Base-by-base conservation (phyloP, 352 stramenopile genomes). In the Pythium apleroticum region DNA sequence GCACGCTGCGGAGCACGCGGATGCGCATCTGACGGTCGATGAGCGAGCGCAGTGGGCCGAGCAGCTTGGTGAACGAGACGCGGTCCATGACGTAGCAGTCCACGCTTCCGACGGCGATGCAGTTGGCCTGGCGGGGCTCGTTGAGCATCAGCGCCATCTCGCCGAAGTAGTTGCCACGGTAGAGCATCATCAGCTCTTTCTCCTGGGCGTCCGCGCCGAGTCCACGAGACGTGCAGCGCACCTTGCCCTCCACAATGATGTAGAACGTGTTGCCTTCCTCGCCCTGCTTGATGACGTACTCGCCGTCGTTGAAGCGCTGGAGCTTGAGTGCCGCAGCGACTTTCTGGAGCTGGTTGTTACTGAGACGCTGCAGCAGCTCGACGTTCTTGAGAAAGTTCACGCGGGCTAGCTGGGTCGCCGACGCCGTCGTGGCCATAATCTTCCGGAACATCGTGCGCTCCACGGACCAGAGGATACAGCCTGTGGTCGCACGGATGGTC, bases 221-320 rank as follows among this genome's bases (percentile, higher is more conserved):
- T 9, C 73, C 63, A 10, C 78, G 69, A 19, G 84, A 86, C 27
- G 84, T 91, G 77, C 86, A 94, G 20, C 75, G 74, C 25, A 98
- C 90, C 24, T 83, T 91, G 62, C 97, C 97, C 61, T 98, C 89
- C 27, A 97, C 90, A 27, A 99, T 95, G 72, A 99, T 98, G 83
- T 98, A 99, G 73, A 99, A 99, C 10, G 97, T 95, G 73, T 98
- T 92, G 66, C 97, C 97, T 59, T 95, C 82, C 3, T 98, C 91
- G 31, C 96, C 97, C 73, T 98, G 96, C 4, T 77, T 80, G 59
- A 99, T 97, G 65, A 99, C 98, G 63, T 88, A 86, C 48, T 98
- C 89, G 8, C 93, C 95, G 55, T 94, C 75, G 28, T 82, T 74
- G 69, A 97, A 98, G 10, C 75, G 71, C 68, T 97, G 80, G 7